Conservation (phyloP, 495 filamentous ascomycete species). For the Neurospora terricola region DNA sequence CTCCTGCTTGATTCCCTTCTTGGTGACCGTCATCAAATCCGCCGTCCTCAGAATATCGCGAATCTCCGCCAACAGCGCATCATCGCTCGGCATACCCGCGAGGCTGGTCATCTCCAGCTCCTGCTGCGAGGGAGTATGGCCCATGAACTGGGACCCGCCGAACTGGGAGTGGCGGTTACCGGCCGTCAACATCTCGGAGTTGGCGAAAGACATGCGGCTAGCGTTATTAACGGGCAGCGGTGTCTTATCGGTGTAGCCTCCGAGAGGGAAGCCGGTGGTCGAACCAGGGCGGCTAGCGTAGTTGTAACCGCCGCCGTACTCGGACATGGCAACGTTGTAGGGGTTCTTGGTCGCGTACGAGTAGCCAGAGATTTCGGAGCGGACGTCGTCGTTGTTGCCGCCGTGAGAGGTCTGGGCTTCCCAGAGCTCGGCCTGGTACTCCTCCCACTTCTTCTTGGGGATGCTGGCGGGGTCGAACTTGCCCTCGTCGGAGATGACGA, state of each 20-base stretch:
- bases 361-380: conserved; percentile 82
- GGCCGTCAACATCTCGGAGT: conserved; percentile 50
- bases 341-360: conserved; percentile 77
- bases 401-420: conserved; percentile 58
- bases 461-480: conserved; percentile 93
- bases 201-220: conserved; percentile 67
- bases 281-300: conserved; percentile 60
- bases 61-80: conserved; percentile 87
- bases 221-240: conserved; percentile 26
- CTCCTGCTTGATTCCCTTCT: conserved; percentile 95
- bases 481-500: conserved; percentile 93
- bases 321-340: conserved; percentile 38
- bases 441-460: conserved; percentile 97
- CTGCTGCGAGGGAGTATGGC: conserved; percentile 35
- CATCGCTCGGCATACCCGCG: conserved; percentile 67
- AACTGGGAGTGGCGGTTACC: conserved; percentile 36
- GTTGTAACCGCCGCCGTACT: conserved; percentile 40
- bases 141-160: conserved; percentile 38
- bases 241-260: conserved; percentile 12
- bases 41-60: conserved; percentile 81
- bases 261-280: conserved; percentile 46
- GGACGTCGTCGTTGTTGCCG: conserved; percentile 55
- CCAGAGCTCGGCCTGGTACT: conserved; percentile 97
- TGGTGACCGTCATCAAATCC: conserved; percentile 95
- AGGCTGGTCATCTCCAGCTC: conserved; percentile 64